Percentiles rank a stretch among this genome's conserved stretches.
Evolutionary conservation across 331 rosid genomes (phyloP).

Genomic region (Saraca asoca): DNA sequence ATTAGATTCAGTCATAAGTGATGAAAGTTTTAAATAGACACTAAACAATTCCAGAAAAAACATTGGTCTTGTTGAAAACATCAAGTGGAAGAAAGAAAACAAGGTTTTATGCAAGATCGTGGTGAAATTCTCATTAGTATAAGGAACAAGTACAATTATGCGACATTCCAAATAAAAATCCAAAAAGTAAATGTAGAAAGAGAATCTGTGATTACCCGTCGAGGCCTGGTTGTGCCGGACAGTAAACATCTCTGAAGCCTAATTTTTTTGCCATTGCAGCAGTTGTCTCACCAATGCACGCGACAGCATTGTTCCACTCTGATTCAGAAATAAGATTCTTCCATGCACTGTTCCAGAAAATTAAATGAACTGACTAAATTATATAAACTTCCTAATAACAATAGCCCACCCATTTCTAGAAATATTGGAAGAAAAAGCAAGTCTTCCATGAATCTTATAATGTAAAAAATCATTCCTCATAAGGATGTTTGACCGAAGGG

Average conservation of each 20-base stretch:
- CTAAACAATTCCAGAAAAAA: not conserved
- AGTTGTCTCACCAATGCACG: constrained; percentile 98
- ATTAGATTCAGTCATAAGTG: constrained; percentile 2
- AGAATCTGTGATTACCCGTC: constrained; percentile 69
- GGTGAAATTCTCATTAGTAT: constrained; percentile 1
- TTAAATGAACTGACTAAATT: constrained; percentile 33
- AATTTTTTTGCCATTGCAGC: constrained; percentile 71
- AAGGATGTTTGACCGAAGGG: constrained; percentile 14
- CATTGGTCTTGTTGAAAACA: constrained; percentile 12
- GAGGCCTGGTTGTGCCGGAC: constrained; percentile 81
- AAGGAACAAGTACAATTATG: constrained; percentile 5
- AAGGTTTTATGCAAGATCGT: constrained; percentile 1
- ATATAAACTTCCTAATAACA: constrained; percentile 25
- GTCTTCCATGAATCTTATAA: not conserved
- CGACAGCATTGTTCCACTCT: constrained; percentile 73
- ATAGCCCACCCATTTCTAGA: constrained; percentile 21
- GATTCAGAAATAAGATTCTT: constrained; percentile 60
- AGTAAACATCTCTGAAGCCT: constrained; percentile 77
- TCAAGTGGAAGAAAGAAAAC: constrained; percentile 10
- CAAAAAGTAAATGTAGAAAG: constrained; percentile 11
- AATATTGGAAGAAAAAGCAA: constrained; percentile 12
- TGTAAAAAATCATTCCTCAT: constrained; percentile 18
- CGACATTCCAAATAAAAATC: constrained; percentile 13
- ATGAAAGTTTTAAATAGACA: not conserved
- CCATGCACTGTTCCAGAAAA: constrained; percentile 78